These are phyloP conservation scores for Hanseniaspora hatyaiensis DNA, from an alignment of 805 yeast species.

Conservation along the genomic window DNA sequence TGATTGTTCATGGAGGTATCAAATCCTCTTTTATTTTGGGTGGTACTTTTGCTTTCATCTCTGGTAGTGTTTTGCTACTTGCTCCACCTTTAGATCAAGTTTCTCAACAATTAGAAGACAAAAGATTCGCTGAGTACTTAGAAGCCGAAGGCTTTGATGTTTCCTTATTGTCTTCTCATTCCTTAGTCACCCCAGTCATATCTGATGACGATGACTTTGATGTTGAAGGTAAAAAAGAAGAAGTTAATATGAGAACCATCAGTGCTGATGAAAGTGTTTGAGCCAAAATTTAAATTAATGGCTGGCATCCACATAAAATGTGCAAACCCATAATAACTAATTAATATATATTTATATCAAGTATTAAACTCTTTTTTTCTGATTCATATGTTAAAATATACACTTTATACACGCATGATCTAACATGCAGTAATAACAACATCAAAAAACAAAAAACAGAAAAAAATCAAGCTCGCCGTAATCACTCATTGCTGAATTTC, in stretches of 20 bases:
- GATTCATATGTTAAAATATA: too few relatives aligned
- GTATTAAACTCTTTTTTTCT: too few relatives aligned
- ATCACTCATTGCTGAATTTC: slow-evolving; percentile 35
- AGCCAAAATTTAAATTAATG: neutral
- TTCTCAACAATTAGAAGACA: slow-evolving; percentile 69
- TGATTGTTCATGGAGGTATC: slow-evolving; percentile 52
- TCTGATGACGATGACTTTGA: neutral
- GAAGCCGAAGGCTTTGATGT: slow-evolving; percentile 59
- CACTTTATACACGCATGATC: too few relatives aligned
- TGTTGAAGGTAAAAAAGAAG: slow-evolving; percentile 1
- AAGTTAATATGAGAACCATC: slow-evolving; percentile 3
- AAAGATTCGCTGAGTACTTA: slow-evolving; percentile 55
- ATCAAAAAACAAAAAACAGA: neutral
- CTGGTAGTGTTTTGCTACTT: slow-evolving; percentile 33
- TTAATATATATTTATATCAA: neutral
- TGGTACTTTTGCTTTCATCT: slow-evolving; percentile 47
- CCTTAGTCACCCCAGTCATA: too few relatives aligned
- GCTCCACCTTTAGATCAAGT: slow-evolving; percentile 71
- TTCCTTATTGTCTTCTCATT: neutral
- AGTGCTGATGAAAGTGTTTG: slow-evolving; percentile 6
- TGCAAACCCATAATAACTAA: neutral
- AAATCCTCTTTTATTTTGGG: slow-evolving; percentile 27
- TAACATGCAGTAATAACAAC: neutral
- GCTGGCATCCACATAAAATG: neutral
- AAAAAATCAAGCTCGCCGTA: too few relatives aligned